Percentiles rank a stretch among this genome's conserved stretches.
Conservation (phyloP, 306 rosid genomes). For the Corylus avellana region DNA sequence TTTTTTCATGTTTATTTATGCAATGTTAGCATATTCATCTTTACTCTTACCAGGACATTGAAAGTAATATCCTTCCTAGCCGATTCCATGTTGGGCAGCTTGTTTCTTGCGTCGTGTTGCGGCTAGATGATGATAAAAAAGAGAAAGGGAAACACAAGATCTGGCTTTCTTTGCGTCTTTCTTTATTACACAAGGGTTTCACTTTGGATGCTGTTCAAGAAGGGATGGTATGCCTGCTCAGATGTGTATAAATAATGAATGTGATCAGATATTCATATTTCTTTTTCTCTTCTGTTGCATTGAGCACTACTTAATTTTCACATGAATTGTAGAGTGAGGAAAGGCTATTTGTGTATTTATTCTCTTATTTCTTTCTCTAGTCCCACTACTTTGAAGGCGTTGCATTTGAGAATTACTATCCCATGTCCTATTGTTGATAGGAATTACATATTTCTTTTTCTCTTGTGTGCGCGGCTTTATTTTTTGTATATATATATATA, state of each 20-base stretch:
- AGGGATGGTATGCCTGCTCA: constrained; percentile 70
- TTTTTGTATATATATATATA: not conserved
- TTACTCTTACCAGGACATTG: constrained; percentile 50
- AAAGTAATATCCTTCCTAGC: constrained; percentile 54
- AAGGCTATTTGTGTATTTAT: not conserved
- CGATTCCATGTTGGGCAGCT: constrained; percentile 71
- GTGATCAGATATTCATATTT: not conserved
- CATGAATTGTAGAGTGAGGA: not conserved
- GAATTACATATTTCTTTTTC: too few relatives aligned
- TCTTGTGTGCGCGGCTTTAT: not conserved
- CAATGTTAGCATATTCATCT: constrained; percentile 20
- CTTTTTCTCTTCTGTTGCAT: not conserved
- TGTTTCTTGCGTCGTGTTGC: constrained; percentile 78
- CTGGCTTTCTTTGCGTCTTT: constrained; percentile 93
- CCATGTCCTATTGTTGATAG: not conserved
- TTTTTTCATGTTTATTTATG: not conserved
- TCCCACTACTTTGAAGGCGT: not conserved
- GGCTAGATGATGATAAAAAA: constrained; percentile 74
- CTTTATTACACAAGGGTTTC: constrained; percentile 73
- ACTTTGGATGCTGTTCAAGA: constrained; percentile 74
- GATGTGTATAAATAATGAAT: not conserved
- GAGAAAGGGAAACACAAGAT: constrained; percentile 78
- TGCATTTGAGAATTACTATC: not conserved
- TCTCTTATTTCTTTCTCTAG: not conserved
- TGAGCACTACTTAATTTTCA: not conserved